Conservation (phyloP, 371 early-diverging fungal species). For the Apophysomyces trapeziformis region DNA sequence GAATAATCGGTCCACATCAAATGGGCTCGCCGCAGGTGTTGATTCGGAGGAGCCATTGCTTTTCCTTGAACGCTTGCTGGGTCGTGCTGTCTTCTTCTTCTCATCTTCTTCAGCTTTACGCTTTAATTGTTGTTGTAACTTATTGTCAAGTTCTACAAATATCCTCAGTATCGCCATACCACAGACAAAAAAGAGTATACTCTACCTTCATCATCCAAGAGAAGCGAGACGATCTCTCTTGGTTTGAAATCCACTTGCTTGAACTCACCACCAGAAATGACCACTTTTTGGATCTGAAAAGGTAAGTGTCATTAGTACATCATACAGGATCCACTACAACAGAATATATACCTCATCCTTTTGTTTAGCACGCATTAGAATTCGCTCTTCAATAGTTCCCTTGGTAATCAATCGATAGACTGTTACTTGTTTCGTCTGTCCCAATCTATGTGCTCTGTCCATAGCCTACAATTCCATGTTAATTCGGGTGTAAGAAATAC, state of each 20-base stretch:
- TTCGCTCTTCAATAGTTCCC: conserved; percentile 93
- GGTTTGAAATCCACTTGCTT: conserved; percentile 84
- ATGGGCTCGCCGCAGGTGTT: conserved; percentile 36
- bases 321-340: neutral
- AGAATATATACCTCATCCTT: conserved; percentile 76
- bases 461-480: conserved; percentile 64
- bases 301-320: neutral
- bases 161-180: too few relatives aligned
- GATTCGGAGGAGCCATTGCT: conserved; percentile 30
- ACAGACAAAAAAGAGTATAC: neutral
- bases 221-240: conserved; percentile 84
- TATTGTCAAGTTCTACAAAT: conserved; percentile 53
- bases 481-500: neutral
- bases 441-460: conserved; percentile 98
- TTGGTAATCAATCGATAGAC: conserved; percentile 93
- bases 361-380: conserved; percentile 87
- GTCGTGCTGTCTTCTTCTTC: conserved; percentile 37
- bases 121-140: conserved; percentile 62
- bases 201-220: conserved; percentile 79
- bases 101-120: conserved; percentile 66
- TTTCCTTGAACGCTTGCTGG: conserved; percentile 47
- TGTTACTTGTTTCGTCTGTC: conserved; percentile 96
- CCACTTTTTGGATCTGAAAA: conserved; percentile 88
- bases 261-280: conserved; percentile 94
- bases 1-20: conserved; percentile 37